phyloP scores from a whole-genome alignment of 208 protist genomes.

The Leptomonas pyrrhocoris region DNA sequence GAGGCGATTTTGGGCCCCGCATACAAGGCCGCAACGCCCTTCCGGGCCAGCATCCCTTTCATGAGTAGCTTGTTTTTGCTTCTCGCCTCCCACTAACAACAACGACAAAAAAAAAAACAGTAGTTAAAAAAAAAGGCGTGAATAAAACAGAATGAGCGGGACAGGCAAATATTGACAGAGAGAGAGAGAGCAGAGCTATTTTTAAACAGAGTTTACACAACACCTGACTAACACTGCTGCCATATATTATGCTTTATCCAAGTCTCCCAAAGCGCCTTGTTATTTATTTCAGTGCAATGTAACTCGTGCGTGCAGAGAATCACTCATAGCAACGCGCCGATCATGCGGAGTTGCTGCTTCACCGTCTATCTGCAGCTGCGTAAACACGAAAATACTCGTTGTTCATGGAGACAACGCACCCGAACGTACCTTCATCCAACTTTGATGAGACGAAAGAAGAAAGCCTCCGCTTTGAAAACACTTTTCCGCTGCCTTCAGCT shows the following conservation, averaged over 20 bases:
- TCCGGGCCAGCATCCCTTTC: conserved; percentile 52
- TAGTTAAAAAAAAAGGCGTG: neutral
- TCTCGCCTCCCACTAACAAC: neutral
- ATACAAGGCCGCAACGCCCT: conserved; percentile 64
- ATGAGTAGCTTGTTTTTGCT: conserved; percentile 28
- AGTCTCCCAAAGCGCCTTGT: no score
- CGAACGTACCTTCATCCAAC: no score
- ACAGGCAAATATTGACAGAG: neutral
- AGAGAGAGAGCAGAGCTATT: no score
- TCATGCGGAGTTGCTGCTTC: neutral
- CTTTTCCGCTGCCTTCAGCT: no score
- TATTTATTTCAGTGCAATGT: no score
- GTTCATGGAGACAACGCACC: no score
- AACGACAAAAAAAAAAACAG: neutral
- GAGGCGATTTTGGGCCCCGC: conserved; percentile 53
- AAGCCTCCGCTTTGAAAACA: neutral
- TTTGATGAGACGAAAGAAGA: neutral
- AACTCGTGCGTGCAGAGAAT: no score
- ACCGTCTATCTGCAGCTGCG: neutral
- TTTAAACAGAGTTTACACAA: no score
- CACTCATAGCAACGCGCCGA: neutral
- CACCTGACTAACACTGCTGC: no score
- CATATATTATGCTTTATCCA: no score
- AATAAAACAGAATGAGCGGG: neutral
- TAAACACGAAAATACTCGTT: no score